Evolutionary conservation across 2,329 filamentous ascomycete species (phyloP), one percentile per base, ranked within the genome.

Genomic region (Trichoderma asperellum): DNA sequence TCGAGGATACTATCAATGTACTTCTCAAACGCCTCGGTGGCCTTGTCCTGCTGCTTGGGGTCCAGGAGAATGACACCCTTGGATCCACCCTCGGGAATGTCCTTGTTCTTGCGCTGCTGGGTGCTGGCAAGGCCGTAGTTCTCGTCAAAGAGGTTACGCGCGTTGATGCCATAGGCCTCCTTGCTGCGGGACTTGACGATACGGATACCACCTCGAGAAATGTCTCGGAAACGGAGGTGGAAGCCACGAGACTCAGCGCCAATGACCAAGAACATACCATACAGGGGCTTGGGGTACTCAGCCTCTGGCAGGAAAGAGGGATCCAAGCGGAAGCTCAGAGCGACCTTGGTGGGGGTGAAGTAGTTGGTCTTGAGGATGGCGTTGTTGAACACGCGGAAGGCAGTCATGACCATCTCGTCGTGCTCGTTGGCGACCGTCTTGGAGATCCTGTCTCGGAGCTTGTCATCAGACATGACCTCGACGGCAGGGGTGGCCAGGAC

Each of bases 41-140:
- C 91, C 83, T 95, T 96, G 81, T 97, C 93, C 81, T 99, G 96
- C 81, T 97, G 94, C 79, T 94, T 91, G 72, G 93, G 89, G 80
- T 99, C 95, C 52, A 99, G 89, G 58, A 99, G 87, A 71, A 99
- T 95, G 69, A 99, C 96, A 83, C 96, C 96, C 85, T 99, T 99
- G 76, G 95, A 97, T 68, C 96, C 96, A 73, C 96, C 96, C 83
- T 99, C 96, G 2, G 96, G 96, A 64, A 99, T 99, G 77, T 99
- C 96, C 85, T 99, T 99, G 87, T 99, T 99, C 88, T 99, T 99
- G 78, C 96, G 93, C 83, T 99, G 96, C 82, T 99, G 96, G 0
- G 96, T 99, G 82, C 96, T 98, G 73, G 96, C 95, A 71, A 99
- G 88, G 72, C 96, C 96, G 82, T 99, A 99, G 83, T 99, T 99